These are phyloP conservation scores for Funneliformis geosporum DNA, from an alignment of 192 early-diverging fungal species.

Conservation along the genomic window DNA sequence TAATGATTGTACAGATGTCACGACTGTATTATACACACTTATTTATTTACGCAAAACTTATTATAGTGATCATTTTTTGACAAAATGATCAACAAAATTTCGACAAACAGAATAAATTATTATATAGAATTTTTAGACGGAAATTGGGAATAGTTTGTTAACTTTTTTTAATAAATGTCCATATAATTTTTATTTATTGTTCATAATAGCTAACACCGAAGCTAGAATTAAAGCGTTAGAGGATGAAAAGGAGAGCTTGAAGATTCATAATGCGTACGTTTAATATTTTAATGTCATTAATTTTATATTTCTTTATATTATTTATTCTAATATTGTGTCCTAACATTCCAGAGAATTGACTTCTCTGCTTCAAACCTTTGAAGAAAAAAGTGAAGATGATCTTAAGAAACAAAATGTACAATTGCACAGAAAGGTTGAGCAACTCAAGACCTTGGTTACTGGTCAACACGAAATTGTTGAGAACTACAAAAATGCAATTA, in stretches of 20 bases:
- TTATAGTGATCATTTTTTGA: background rate
- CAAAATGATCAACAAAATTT: background rate
- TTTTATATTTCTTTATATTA: slow-evolving; percentile 6
- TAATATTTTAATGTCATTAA: slow-evolving; percentile 30
- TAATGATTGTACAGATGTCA: background rate
- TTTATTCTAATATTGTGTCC: slow-evolving; percentile 34
- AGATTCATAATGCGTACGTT: slow-evolving; percentile 35
- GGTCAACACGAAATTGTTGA: slow-evolving; percentile 44
- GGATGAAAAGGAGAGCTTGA: slow-evolving; percentile 41
- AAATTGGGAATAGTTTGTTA: background rate
- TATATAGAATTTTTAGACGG: background rate
- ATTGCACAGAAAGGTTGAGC: slow-evolving; percentile 21
- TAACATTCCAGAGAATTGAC: slow-evolving; percentile 32
- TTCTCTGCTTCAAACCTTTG: slow-evolving; percentile 36
- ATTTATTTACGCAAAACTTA: background rate
- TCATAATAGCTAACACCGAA: slow-evolving; percentile 8
- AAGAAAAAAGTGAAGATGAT: slow-evolving; percentile 43
- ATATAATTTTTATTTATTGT: background rate
- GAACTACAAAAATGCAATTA: slow-evolving; percentile 40
- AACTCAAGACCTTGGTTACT: slow-evolving; percentile 43
- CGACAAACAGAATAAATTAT: background rate
- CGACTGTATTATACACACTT: background rate
- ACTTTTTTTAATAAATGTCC: background rate
- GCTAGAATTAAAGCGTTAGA: slow-evolving; percentile 45
- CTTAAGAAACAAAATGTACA: slow-evolving; percentile 40